phyloP scores from a whole-genome alignment of 169 alveolate genomes.

The Toxoplasma gondii region DNA sequence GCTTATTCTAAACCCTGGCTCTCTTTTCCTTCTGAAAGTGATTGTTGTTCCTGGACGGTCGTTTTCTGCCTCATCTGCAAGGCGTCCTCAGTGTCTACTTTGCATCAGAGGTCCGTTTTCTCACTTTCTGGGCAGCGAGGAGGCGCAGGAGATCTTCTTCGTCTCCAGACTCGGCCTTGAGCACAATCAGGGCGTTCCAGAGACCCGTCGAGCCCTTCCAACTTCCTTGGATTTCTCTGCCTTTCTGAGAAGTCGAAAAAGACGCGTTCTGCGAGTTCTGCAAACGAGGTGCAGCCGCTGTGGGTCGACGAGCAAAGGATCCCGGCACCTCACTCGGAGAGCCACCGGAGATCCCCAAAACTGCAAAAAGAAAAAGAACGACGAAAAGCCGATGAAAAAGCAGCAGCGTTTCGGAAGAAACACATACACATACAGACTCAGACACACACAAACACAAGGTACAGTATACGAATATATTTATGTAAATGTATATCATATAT shows the following conservation, averaged over 20 bases:
- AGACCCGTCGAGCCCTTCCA: slow-evolving; percentile 40
- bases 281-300: neutral
- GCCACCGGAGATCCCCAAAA: neutral
- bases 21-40: too few species aligned
- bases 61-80: too few species aligned
- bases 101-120: too few species aligned
- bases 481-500: too few species aligned
- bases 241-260: neutral
- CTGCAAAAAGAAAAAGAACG: neutral
- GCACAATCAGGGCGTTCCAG: slow-evolving; percentile 17
- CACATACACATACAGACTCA: too few species aligned
- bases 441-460: too few species aligned
- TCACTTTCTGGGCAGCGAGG: slow-evolving; percentile 34
- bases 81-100: too few species aligned
- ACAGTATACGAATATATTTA: too few species aligned
- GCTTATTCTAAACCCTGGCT: too few species aligned
- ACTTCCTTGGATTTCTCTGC: neutral
- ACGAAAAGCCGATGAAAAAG: too few species aligned
- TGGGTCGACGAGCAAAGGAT: neutral
- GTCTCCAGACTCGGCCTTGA: slow-evolving; percentile 34
- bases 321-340: neutral
- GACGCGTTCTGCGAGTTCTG: neutral
- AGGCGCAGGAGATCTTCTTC: slow-evolving; percentile 32
- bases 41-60: too few species aligned
- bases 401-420: too few species aligned